These are phyloP conservation scores for Tylopilus vinaceipallidus DNA, from an alignment of 768 basidiomycete species.

Conservation along the genomic window DNA sequence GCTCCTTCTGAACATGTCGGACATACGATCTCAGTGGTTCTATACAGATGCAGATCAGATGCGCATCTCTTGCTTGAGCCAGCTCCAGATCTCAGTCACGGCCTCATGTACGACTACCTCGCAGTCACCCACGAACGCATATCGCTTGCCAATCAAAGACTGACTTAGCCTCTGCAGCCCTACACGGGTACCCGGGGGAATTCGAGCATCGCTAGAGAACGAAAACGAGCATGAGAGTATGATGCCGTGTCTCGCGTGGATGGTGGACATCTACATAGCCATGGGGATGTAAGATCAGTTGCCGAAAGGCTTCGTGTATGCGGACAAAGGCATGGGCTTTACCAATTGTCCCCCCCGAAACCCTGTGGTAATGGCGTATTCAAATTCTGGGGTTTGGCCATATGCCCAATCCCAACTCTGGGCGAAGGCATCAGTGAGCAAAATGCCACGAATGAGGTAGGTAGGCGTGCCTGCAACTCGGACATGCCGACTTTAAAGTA, in stretches of 20 bases:
- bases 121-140: slow-evolving; percentile 37
- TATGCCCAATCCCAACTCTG: slow-evolving; percentile 94
- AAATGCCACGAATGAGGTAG: not conserved
- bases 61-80: slow-evolving; percentile 23
- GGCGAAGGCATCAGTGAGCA: not conserved
- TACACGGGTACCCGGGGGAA: not conserved
- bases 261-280: slow-evolving; percentile 43
- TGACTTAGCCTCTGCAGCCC: slow-evolving; percentile 15
- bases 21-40: not conserved
- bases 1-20: too few species aligned
- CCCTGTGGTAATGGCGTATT: slow-evolving; percentile 46
- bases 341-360: slow-evolving; percentile 57
- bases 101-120: not conserved
- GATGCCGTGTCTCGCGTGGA: slow-evolving; percentile 65
- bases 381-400: slow-evolving; percentile 94
- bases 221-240: slow-evolving; percentile 26
- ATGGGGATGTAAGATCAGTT: not conserved
- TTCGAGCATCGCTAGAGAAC: not conserved
- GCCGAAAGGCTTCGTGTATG: not conserved
- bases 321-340: too few species aligned
- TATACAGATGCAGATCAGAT: slow-evolving; percentile 1
- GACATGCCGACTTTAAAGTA: slow-evolving; percentile 68
- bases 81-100: slow-evolving; percentile 27
- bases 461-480: slow-evolving; percentile 62
- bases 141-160: slow-evolving; percentile 35